phyloP scores from a whole-genome alignment of 306 rosid genomes.

The Ziziphus jujuba region DNA sequence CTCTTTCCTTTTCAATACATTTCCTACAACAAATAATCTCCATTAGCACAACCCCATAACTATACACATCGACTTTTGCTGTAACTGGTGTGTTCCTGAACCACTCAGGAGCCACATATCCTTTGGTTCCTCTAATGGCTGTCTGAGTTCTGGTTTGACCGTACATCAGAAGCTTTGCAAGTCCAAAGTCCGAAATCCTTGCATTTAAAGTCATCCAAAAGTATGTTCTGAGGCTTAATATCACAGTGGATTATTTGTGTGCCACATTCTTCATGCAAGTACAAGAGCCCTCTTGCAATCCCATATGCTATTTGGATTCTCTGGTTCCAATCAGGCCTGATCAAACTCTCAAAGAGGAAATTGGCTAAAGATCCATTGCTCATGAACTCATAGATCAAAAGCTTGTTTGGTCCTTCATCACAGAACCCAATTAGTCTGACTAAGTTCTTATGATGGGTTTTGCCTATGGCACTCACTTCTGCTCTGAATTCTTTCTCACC shows the following conservation, averaged over 20 bases:
- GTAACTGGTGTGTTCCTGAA: constrained; percentile 29
- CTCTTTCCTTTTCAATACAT: constrained; percentile 4
- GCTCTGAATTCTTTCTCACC: constrained; percentile 43
- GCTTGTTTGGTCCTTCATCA: constrained; percentile 20
- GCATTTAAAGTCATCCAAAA: constrained; percentile 18
- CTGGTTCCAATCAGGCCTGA: constrained; percentile 17
- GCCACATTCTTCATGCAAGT: constrained; percentile 38
- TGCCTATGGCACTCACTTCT: constrained; percentile 32
- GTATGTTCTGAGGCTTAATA: constrained; percentile 37
- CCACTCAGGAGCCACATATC: constrained; percentile 46
- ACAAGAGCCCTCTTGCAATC: constrained; percentile 30
- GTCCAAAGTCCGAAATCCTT: constrained; percentile 30
- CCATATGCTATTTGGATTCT: constrained; percentile 21
- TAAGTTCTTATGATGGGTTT: constrained; percentile 36
- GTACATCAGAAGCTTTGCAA: constrained; percentile 28
- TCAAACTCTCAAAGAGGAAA: constrained; percentile 8
- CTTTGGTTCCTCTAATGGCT: constrained; percentile 33
- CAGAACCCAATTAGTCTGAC: constrained; percentile 27
- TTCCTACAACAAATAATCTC: constrained; percentile 31
- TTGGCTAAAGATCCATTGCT: constrained; percentile 24
- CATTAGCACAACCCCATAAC: constrained; percentile 28
- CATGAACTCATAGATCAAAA: constrained; percentile 37
- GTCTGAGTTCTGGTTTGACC: constrained; percentile 28
- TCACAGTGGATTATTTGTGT: constrained; percentile 36
- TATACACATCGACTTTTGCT: constrained; percentile 35